Evolutionary conservation across 2,329 filamentous ascomycete genomes (phyloP).

Genomic region (Byssoonygena ceratinophila): DNA sequence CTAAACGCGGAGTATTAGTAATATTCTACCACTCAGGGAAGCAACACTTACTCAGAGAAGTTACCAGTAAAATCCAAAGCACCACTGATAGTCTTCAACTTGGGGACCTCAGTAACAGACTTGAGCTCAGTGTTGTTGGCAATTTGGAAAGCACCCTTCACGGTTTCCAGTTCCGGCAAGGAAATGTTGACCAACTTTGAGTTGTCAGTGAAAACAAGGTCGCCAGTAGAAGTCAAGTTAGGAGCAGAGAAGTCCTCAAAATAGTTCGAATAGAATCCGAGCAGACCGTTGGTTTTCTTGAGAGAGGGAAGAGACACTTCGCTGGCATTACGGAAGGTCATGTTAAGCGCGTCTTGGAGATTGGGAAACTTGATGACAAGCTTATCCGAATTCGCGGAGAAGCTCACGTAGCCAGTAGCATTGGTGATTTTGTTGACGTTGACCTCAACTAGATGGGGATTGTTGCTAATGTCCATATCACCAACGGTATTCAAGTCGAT

Average conservation of each 20-base stretch:
- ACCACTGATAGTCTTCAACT: constrained; percentile 60
- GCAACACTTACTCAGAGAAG: constrained; percentile 57
- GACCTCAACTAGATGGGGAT: constrained; percentile 65
- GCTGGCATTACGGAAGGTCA: constrained; percentile 73
- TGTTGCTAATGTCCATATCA: constrained; percentile 79
- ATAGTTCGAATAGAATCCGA: constrained; percentile 71
- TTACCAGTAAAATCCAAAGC: constrained; percentile 76
- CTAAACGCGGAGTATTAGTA: constrained; percentile 37
- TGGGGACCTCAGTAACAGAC: constrained; percentile 55
- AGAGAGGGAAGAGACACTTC: constrained; percentile 64
- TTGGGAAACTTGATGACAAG: constrained; percentile 66
- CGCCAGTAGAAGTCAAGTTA: constrained; percentile 40
- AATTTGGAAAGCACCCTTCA: constrained; percentile 72
- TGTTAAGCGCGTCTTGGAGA: constrained; percentile 65
- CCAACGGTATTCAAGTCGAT: constrained; percentile 67
- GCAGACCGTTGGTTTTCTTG: constrained; percentile 59
- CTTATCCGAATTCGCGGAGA: constrained; percentile 68
- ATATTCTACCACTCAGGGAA: neutral
- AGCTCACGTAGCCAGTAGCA: constrained; percentile 58
- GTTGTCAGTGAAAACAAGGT: constrained; percentile 50
- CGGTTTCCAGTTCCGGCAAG: constrained; percentile 55
- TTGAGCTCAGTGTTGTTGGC: constrained; percentile 76
- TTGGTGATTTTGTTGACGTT: constrained; percentile 63
- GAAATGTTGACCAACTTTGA: constrained; percentile 58
- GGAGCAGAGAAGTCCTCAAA: constrained; percentile 37